Base-by-base conservation (phyloP, 495 filamentous ascomycete species). In the Penicillium desertorum region DNA sequence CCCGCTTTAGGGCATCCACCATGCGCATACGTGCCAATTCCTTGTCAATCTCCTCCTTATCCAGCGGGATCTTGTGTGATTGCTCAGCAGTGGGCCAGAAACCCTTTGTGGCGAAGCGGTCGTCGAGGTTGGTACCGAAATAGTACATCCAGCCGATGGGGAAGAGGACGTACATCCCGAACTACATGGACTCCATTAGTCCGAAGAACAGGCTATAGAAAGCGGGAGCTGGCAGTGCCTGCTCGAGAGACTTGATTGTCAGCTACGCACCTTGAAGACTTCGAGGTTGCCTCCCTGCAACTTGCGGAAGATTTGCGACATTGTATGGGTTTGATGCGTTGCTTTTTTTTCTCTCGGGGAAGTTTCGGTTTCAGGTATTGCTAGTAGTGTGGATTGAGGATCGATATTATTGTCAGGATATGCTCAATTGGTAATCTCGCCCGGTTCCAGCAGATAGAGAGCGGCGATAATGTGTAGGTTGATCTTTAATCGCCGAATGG, bases 101-200 rank as follows among this genome's bases (percentile, higher is more conserved):
- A 57, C 88, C 88, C 12, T 88, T 85, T 1, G 96, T 89, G 44
- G 80, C 67, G 79, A 99, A 99, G 57, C 88, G 87, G 53, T 85
- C 82, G 73, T 99, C 94, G 59, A 99, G 89, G 72, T 99, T 99
- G 43, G 92, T 96, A 70, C 94, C 94, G 79, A 97, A 98, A 77
- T 98, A 98, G 81, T 96, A 98, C 94, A 98, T 98, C 79, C 94
- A 90, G 59, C 89, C 92, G 64, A 98, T 97, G 22, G 94, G 94
- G 76, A 98, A 98, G 81, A 97, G 86, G 76, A 98, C 88, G 78
- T 98, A 98, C 82, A 93, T 88, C 77, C 92, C 91, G 77, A 97
- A 97, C 92, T 97, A 32, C 0, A 41, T 39, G 25, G 6, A 17
- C 45, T 41, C 7, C 16, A 43, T 52, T 30, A 56, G 62, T 51